A percentile compares a stretch with the other conserved stretches of the same genome.
These are phyloP conservation scores for Colletotrichum cordylinicola DNA, from an alignment of 2,329 filamentous ascomycete genomes.

Conservation along the genomic window DNA sequence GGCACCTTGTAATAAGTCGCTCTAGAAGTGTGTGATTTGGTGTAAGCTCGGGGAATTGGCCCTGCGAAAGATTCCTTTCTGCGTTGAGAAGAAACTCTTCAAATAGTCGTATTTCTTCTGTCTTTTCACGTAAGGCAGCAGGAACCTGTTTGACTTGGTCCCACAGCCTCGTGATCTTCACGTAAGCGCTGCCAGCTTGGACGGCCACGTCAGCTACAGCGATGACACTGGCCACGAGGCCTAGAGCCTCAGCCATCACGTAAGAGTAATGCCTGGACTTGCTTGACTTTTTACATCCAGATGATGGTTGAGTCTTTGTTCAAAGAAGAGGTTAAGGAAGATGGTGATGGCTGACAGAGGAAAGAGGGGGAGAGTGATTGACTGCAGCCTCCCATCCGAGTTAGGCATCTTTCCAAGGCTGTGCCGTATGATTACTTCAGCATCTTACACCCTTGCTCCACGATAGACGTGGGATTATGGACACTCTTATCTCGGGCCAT, in stretches of 20 bases:
- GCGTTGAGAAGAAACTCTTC: not conserved
- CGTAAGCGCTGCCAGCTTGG: not conserved
- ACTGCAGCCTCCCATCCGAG: too few relatives aligned
- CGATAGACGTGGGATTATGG: not conserved
- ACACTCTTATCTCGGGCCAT: too few relatives aligned
- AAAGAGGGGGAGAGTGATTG: too few relatives aligned
- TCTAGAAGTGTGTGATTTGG: fast-evolving
- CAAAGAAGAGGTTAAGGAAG: not conserved
- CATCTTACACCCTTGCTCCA: not conserved
- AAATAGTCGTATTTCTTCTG: not conserved
- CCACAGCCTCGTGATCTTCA: not conserved
- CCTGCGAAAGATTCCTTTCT: not conserved
- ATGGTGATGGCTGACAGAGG: not conserved
- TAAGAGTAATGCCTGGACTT: not conserved
- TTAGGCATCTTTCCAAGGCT: not conserved
- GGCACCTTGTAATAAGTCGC: fast-evolving
- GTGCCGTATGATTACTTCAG: not conserved
- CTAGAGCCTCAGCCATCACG: not conserved
- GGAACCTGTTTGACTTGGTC: not conserved
- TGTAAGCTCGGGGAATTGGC: fast-evolving
- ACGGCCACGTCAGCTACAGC: not conserved
- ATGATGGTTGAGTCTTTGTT: fast-evolving
- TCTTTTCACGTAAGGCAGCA: not conserved
- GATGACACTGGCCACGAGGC: not conserved
- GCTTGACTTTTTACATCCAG: not conserved